Conservation (phyloP, 306 rosid species). For the Prunus fruticosa region DNA sequence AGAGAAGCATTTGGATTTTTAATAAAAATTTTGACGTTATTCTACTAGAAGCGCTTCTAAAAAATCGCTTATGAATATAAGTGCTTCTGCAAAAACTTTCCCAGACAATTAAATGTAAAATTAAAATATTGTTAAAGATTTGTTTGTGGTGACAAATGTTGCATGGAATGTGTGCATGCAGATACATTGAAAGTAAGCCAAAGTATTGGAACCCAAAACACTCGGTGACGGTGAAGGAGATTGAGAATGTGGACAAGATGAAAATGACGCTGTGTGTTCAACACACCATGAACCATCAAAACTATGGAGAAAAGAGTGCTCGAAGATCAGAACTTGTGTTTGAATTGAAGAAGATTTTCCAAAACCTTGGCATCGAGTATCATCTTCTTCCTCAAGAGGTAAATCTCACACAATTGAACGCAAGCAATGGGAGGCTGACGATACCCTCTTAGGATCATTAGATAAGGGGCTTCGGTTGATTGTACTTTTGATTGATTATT, state of each 20-base stretch:
- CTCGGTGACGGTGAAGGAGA: conserved; percentile 41
- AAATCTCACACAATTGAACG: conserved; percentile 34
- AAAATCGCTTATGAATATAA: too few species aligned
- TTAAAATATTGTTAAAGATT: too few species aligned
- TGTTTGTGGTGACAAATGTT: not conserved
- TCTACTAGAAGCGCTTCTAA: too few species aligned
- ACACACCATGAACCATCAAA: conserved; percentile 55
- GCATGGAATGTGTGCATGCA: conserved; percentile 24
- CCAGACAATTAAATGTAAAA: too few species aligned
- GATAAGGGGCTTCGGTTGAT: too few species aligned
- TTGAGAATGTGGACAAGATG: conserved; percentile 49
- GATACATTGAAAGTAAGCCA: conserved; percentile 46
- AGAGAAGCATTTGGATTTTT: too few species aligned
- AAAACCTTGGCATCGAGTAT: conserved; percentile 35
- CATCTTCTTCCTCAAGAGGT: conserved; percentile 52
- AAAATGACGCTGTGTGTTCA: conserved; percentile 41
- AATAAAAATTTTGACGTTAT: too few species aligned
- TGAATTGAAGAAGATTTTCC: conserved; percentile 43
- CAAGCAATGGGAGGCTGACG: conserved; percentile 8
- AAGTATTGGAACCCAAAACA: conserved; percentile 50
- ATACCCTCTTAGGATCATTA: conserved; percentile 19
- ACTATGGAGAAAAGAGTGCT: conserved; percentile 40
- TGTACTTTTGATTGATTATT: too few species aligned
- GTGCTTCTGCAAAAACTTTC: too few species aligned
- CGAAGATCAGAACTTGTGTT: conserved; percentile 48